Conservation (phyloP, 1,139 yeast genomes). For the Lodderomyces oxycetoniae region DNA sequence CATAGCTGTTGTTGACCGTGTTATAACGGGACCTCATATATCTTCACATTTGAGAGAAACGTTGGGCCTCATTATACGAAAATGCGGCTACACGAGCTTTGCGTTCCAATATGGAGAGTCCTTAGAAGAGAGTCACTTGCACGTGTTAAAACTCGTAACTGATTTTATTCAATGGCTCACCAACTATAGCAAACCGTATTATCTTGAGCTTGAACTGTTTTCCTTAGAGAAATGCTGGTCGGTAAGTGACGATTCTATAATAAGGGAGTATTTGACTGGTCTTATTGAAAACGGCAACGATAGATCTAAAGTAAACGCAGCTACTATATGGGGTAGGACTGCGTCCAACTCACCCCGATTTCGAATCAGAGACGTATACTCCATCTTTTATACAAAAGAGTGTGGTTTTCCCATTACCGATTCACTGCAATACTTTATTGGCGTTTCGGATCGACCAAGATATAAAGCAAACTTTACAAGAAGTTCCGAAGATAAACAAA, state of each 20-base stretch:
- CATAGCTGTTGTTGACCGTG: slow-evolving; percentile 18
- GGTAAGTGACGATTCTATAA: slow-evolving; percentile 24
- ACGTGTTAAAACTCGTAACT: slow-evolving; percentile 21
- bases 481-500: slow-evolving; percentile 1
- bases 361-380: slow-evolving; percentile 17
- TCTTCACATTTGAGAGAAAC: slow-evolving; percentile 11
- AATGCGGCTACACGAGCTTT: slow-evolving; percentile 14
- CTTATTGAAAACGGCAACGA: slow-evolving; percentile 1
- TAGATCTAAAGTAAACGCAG: neutral
- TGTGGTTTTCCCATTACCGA: slow-evolving; percentile 7
- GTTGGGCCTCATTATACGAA: slow-evolving; percentile 14
- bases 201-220: slow-evolving; percentile 8
- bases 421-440: slow-evolving; percentile 9
- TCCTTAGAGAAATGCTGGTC: slow-evolving; percentile 33
- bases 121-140: slow-evolving; percentile 24
- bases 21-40: slow-evolving; percentile 17
- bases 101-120: slow-evolving; percentile 29
- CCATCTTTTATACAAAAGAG: slow-evolving; percentile 8
- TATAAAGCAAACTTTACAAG: slow-evolving; percentile 7
- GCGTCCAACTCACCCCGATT: slow-evolving; percentile 24
- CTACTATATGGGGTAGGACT: slow-evolving; percentile 17
- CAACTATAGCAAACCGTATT: neutral
- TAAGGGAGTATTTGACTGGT: slow-evolving; percentile 18
- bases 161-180: slow-evolving; percentile 17
- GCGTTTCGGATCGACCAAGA: slow-evolving; percentile 5